phyloP scores from a whole-genome alignment of 2,329 filamentous ascomycete genomes.

The Alternaria gaisen region DNA sequence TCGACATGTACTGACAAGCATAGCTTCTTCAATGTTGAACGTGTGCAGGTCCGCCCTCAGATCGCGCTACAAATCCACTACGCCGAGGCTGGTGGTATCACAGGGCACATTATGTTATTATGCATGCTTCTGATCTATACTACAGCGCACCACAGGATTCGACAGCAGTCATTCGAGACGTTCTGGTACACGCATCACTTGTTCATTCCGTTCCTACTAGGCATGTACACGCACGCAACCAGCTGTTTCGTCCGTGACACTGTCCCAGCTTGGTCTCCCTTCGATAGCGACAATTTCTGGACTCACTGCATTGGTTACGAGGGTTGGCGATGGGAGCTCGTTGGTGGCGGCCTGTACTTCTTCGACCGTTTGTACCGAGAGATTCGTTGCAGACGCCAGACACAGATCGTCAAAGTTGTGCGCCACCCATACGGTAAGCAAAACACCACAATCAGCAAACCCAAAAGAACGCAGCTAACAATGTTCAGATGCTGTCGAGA shows the following conservation, averaged over 20 bases:
- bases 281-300: slow-evolving; percentile 86
- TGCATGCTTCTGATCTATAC: slow-evolving; percentile 99
- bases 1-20: slow-evolving; percentile 19
- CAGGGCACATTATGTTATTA: slow-evolving; percentile 96
- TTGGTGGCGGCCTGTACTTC: slow-evolving; percentile 85
- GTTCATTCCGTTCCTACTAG: slow-evolving; percentile 95
- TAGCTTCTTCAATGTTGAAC: slow-evolving; percentile 95
- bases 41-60: slow-evolving; percentile 79
- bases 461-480: slow-evolving; percentile 37
- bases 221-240: slow-evolving; percentile 92
- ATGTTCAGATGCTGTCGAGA: slow-evolving; percentile 83
- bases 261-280: slow-evolving; percentile 75
- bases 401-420: slow-evolving; percentile 91
- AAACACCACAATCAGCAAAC: not conserved
- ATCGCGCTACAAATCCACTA: slow-evolving; percentile 93
- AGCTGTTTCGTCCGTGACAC: slow-evolving; percentile 96
- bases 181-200: slow-evolving; percentile 99
- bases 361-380: slow-evolving; percentile 90
- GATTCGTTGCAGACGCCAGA: slow-evolving; percentile 81
- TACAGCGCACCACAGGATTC: slow-evolving; percentile 89
- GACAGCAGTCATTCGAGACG: slow-evolving; percentile 96
- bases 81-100: slow-evolving; percentile 85
- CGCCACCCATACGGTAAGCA: slow-evolving; percentile 88
- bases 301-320: slow-evolving; percentile 92
- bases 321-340: slow-evolving; percentile 96